Evolutionary conservation across 768 basidiomycete species (phyloP).

Genomic region (Pisolithus tinctorius): DNA sequence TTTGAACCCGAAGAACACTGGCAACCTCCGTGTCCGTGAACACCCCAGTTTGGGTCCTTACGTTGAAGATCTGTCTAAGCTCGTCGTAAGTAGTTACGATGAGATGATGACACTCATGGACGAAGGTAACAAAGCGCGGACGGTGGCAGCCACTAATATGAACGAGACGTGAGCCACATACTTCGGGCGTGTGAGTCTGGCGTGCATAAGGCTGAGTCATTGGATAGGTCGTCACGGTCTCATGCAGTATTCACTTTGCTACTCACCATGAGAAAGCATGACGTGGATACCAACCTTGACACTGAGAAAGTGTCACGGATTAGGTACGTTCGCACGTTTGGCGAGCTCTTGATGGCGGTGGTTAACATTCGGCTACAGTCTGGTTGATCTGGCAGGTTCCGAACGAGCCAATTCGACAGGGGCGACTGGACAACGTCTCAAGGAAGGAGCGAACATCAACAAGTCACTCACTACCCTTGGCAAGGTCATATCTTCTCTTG

Average conservation of each 20-base stretch:
- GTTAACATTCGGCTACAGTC: constrained; percentile 34
- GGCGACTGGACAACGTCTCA: constrained; percentile 91
- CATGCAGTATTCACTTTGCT: constrained; percentile 98
- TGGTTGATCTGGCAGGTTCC: constrained; percentile 95
- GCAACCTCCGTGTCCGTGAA: constrained; percentile 94
- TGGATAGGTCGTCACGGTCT: constrained; percentile 79
- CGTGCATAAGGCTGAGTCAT: neutral
- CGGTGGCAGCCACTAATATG: constrained; percentile 99
- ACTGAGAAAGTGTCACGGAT: constrained; percentile 99
- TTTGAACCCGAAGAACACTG: constrained; percentile 94
- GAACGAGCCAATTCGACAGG: constrained; percentile 97
- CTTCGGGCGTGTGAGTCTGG: neutral
- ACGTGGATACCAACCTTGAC: constrained; percentile 76
- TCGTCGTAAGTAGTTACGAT: constrained; percentile 84
- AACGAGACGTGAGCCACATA: constrained; percentile 82
- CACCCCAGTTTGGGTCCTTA: constrained; percentile 97
- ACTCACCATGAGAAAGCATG: constrained; percentile 87
- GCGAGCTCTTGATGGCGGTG: neutral
- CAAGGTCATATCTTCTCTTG: constrained; percentile 92
- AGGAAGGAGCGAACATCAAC: constrained; percentile 98
- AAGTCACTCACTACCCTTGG: constrained; percentile 97
- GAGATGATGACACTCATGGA: constrained; percentile 99
- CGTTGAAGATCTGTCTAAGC: constrained; percentile 93
- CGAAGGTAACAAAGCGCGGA: constrained; percentile 97
- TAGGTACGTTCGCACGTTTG: constrained; percentile 41